These are phyloP conservation scores for Fusarium napiforme DNA, from an alignment of 2,329 filamentous ascomycete genomes.

Conservation along the genomic window DNA sequence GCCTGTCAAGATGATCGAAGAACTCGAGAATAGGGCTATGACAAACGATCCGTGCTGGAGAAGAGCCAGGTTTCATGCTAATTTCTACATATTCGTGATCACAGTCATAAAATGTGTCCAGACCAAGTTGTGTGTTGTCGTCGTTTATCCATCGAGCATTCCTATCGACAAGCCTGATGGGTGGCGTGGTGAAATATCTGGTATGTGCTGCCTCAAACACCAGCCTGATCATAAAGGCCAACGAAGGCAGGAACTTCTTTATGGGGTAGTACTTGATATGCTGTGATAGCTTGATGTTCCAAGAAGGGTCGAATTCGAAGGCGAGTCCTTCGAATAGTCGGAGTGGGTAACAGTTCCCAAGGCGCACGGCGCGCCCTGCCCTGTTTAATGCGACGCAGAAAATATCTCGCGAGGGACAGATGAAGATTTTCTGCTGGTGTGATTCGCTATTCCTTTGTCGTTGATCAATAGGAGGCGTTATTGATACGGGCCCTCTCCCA, in stretches of 20 bases:
- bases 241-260: not conserved
- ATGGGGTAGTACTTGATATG: not conserved
- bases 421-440: too few relatives aligned
- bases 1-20: not conserved
- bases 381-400: not conserved
- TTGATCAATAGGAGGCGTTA: too few relatives aligned
- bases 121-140: not conserved
- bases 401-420: not conserved
- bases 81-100: not conserved
- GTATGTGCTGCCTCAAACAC: not conserved
- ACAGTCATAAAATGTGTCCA: not conserved
- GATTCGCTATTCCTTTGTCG: too few relatives aligned
- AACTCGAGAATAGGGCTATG: not conserved
- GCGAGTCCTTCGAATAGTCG: not conserved
- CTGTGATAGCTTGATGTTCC: not conserved
- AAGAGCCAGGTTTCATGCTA: not conserved
- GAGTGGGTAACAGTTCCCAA: rapidly evolving
- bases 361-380: not conserved
- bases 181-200: not conserved
- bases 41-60: not conserved
- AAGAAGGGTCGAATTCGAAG: not conserved
- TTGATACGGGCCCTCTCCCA: not conserved
- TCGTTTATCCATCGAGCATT: not conserved
- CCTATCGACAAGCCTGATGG: not conserved
- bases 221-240: not conserved